Evolutionary conservation across 768 basidiomycete species (phyloP).

Genomic region (Pleurotus djamor): DNA sequence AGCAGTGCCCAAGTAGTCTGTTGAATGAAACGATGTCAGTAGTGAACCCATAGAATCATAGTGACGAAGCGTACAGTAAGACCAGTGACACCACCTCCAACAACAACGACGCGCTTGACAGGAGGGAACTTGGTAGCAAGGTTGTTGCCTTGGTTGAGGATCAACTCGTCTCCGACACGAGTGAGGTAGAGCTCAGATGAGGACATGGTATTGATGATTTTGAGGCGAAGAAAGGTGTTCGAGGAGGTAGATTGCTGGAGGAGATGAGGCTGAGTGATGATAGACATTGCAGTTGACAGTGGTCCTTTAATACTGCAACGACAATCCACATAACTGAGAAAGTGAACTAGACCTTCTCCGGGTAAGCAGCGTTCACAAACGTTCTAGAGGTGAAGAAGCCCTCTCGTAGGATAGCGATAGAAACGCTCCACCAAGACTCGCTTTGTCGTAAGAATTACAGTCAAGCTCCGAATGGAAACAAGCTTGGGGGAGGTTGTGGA

Average conservation of each 20-base stretch:
- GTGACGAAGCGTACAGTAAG: neutral
- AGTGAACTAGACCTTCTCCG: too few relatives aligned
- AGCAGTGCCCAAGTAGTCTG: slow-evolving; percentile 27
- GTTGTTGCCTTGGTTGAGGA: neutral
- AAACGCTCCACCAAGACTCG: too few relatives aligned
- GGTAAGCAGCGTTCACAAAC: too few relatives aligned
- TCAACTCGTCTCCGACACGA: neutral
- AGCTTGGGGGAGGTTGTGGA: too few relatives aligned
- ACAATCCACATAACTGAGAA: too few relatives aligned
- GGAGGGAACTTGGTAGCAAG: neutral
- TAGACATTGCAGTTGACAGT: too few relatives aligned
- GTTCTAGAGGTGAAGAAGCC: too few relatives aligned
- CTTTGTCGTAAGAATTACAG: too few relatives aligned
- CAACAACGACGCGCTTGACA: neutral
- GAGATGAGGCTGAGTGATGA: neutral
- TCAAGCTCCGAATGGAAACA: too few relatives aligned
- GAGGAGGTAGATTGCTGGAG: neutral
- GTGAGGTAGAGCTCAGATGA: neutral
- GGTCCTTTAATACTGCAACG: too few relatives aligned
- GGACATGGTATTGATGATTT: neutral
- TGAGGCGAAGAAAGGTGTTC: neutral
- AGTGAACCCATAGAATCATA: neutral
- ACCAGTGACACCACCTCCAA: neutral
- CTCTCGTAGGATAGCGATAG: too few relatives aligned
- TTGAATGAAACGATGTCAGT: neutral